phyloP scores from a whole-genome alignment of 768 basidiomycete genomes.

The Xanthoconium purpureum region DNA sequence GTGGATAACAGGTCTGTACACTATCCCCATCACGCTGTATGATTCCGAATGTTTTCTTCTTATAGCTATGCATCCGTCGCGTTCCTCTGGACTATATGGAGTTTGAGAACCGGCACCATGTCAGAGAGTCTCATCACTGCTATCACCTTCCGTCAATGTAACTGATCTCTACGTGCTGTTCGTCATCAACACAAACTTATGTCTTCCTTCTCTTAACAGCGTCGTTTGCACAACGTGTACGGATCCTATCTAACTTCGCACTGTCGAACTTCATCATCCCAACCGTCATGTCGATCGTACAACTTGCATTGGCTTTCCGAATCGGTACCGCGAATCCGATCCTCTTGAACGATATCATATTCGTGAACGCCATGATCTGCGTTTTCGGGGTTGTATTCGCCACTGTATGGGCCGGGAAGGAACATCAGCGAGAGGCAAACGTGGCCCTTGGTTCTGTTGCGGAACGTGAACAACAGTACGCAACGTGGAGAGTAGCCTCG shows the following conservation, averaged over 20 bases:
- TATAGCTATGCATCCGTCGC: constrained; percentile 22
- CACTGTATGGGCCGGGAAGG: constrained; percentile 11
- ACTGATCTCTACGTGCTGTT: background rate
- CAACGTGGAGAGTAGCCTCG: background rate
- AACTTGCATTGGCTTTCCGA: constrained; percentile 22
- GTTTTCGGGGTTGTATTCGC: constrained; percentile 12
- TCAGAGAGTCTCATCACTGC: background rate
- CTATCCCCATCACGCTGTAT: background rate
- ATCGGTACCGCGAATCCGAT: background rate
- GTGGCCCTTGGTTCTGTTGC: background rate
- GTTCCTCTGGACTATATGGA: constrained; percentile 23
- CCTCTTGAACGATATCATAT: background rate
- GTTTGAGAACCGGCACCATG: background rate
- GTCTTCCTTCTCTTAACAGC: background rate
- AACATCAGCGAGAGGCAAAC: background rate
- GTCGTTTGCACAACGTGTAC: constrained; percentile 12
- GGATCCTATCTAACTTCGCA: constrained; percentile 23
- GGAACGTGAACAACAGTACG: background rate
- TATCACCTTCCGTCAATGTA: background rate
- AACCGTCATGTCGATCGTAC: constrained; percentile 24
- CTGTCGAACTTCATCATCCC: constrained; percentile 30
- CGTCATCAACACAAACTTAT: background rate
- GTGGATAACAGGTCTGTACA: constrained; percentile 25
- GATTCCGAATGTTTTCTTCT: constrained; percentile 15
- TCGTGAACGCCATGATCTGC: constrained; percentile 6